phyloP scores from a whole-genome alignment of 1,284 basidiomycete species.

The Microbotryum silenes-acaulis region DNA sequence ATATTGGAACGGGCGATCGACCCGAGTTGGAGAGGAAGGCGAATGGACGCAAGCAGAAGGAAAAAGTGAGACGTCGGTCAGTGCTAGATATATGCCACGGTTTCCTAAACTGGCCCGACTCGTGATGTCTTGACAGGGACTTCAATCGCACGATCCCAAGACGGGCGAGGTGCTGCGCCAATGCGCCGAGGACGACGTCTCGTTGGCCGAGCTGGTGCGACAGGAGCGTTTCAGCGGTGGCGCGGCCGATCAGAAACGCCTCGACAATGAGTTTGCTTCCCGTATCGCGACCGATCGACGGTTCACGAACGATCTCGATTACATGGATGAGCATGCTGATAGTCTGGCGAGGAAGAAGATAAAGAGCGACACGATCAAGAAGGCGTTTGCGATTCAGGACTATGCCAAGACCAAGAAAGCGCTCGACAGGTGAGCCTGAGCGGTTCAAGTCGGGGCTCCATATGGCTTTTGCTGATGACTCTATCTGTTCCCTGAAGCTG shows the following conservation, averaged over 20 bases:
- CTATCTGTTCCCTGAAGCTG: conserved; percentile 47
- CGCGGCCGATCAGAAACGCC: conserved; percentile 76
- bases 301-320: conserved; percentile 82
- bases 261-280: conserved; percentile 80
- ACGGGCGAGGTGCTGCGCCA: conserved; percentile 72
- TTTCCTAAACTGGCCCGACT: too few relatives aligned
- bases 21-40: conserved; percentile 44
- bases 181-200: conserved; percentile 84
- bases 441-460: not conserved
- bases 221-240: conserved; percentile 88
- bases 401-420: conserved; percentile 90
- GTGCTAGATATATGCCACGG: not conserved
- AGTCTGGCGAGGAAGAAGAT: conserved; percentile 84
- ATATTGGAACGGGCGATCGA: conserved; percentile 60
- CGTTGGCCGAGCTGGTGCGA: conserved; percentile 82
- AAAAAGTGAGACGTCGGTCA: conserved; percentile 51
- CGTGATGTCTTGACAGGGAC: conserved; percentile 32
- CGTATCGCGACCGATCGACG: conserved; percentile 80
- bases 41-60: conserved; percentile 57
- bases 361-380: conserved; percentile 90
- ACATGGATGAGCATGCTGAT: conserved; percentile 94
- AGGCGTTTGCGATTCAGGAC: conserved; percentile 93
- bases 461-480: not conserved
- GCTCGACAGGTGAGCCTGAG: conserved; percentile 49
- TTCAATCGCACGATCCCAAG: conserved; percentile 79